phyloP scores from a whole-genome alignment of 2,329 filamentous ascomycete species.

The Apiospora saccharicola region DNA sequence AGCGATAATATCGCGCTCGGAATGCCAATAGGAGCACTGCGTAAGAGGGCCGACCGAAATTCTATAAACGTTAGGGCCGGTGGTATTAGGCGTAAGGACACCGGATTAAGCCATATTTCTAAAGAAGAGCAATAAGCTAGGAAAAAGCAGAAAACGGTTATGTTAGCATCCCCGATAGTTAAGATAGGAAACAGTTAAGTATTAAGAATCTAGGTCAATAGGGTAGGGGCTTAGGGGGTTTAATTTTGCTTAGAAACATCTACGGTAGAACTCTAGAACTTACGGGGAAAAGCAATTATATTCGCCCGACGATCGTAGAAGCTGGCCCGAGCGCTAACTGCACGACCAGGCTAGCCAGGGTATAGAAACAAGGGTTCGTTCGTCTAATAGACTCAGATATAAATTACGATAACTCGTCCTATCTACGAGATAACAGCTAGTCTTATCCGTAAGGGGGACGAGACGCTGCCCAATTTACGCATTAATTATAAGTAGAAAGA shows the following conservation, averaged over 20 bases:
- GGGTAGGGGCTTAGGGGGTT: too few species aligned
- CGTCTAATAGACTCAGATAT: too few species aligned
- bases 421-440: too few species aligned
- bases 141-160: not conserved
- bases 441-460: too few species aligned
- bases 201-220: too few species aligned
- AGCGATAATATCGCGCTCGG: conserved; percentile 35
- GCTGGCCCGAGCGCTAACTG: not conserved
- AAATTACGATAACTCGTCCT: too few species aligned
- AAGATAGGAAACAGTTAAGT: too few species aligned
- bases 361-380: too few species aligned
- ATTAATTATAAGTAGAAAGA: too few species aligned
- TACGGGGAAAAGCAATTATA: not conserved
- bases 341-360: too few species aligned
- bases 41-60: conserved; percentile 31
- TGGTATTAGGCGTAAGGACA: not conserved
- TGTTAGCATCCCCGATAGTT: not conserved
- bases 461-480: not conserved
- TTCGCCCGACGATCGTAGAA: not conserved
- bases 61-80: conserved; percentile 30
- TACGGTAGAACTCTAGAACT: not conserved
- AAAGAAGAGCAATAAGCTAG: not conserved
- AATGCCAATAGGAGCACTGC: conserved; percentile 36
- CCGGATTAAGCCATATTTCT: not conserved
- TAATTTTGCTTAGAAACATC: too few species aligned